phyloP scores from a whole-genome alignment of 108 stramenopile genomes.

The Nitzschia palea region DNA sequence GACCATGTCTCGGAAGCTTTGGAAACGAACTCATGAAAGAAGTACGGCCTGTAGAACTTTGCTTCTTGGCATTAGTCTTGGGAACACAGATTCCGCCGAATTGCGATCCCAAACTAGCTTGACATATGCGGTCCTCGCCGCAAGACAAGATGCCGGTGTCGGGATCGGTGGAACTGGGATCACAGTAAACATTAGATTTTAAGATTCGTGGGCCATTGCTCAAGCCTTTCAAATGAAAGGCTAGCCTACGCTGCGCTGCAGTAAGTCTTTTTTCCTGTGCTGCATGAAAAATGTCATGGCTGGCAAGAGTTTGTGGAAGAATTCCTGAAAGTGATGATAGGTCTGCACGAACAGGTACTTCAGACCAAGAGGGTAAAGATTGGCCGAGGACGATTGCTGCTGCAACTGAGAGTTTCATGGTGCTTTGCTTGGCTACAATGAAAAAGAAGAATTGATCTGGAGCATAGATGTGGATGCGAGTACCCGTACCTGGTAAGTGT shows the following conservation, averaged over 20 bases:
- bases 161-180: background rate
- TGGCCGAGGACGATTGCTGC: no score
- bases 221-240: background rate
- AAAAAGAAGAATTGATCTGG: no score
- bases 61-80: background rate
- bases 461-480: no score
- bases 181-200: background rate
- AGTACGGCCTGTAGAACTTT: background rate
- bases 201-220: background rate
- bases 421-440: no score
- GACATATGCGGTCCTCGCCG: background rate
- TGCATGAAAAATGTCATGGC: background rate
- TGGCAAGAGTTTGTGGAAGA: background rate
- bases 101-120: background rate
- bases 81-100: background rate
- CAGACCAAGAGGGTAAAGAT: no score
- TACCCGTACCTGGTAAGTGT: no score
- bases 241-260: background rate
- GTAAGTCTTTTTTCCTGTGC: background rate
- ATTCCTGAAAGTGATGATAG: no score
- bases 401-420: no score
- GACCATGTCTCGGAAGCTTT: background rate
- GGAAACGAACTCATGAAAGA: background rate
- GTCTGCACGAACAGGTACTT: no score
- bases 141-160: constrained; percentile 7